Evolutionary conservation across 768 basidiomycete genomes (phyloP).

Genomic region (Russula foetens): DNA sequence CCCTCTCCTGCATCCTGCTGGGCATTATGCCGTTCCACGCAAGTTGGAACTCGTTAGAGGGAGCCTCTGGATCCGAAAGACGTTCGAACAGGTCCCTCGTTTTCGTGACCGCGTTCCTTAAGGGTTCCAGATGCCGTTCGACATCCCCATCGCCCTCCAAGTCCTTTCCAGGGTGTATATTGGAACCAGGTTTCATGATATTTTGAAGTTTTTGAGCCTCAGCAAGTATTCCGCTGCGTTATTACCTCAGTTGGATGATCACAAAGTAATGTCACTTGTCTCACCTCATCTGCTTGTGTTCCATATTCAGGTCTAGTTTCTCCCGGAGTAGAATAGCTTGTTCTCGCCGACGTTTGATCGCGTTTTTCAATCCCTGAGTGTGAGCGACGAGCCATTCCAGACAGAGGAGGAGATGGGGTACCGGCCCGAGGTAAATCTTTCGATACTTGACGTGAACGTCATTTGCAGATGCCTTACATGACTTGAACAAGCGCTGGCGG

Average conservation of each 20-base stretch:
- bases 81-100: background rate
- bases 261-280: background rate
- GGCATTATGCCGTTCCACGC: slow-evolving; percentile 13
- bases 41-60: background rate
- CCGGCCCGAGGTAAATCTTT: slow-evolving; percentile 6
- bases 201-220: background rate
- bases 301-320: background rate
- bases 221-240: background rate
- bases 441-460: background rate
- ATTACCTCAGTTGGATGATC: background rate
- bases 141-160: background rate
- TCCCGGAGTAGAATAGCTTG: slow-evolving; percentile 1
- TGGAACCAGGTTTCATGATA: background rate
- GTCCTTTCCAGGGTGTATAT: background rate
- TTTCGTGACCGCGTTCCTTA: background rate
- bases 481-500: background rate
- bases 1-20: background rate
- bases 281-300: slow-evolving; percentile 1
- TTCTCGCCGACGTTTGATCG: background rate
- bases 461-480: slow-evolving; percentile 1
- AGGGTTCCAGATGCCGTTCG: background rate
- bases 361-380: background rate
- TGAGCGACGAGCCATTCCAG: slow-evolving; percentile 3
- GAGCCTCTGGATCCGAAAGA: background rate
- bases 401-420: slow-evolving; percentile 14